Percentiles rank a stretch among this genome's conserved stretches.
Evolutionary conservation across 192 early-diverging fungal genomes (phyloP).

Genomic region (Chytriomyces sp.): DNA sequence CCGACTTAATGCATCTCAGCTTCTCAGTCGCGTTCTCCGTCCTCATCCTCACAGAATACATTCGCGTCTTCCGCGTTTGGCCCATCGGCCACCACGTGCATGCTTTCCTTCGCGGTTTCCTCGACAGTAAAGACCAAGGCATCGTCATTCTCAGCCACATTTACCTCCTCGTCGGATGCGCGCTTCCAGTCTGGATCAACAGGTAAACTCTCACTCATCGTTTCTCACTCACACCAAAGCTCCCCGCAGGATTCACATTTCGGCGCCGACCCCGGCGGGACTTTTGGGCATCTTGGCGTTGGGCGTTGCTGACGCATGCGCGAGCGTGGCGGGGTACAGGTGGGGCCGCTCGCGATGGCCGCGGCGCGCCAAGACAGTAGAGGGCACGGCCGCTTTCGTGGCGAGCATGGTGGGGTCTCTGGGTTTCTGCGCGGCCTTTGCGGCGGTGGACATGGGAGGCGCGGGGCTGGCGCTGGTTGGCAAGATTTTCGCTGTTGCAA

Average conservation of each 20-base stretch:
- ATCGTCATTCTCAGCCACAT: constrained; percentile 84
- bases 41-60: constrained; percentile 77
- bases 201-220: constrained; percentile 45
- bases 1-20: constrained; percentile 74
- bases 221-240: background rate
- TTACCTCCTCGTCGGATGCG: constrained; percentile 89
- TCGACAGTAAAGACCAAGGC: constrained; percentile 84
- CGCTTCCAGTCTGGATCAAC: constrained; percentile 84
- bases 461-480: background rate
- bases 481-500: background rate
- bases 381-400: constrained; percentile 85
- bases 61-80: constrained; percentile 75
- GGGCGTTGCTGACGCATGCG: constrained; percentile 87
- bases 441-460: too few species aligned
- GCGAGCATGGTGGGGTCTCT: constrained; percentile 54
- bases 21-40: constrained; percentile 74
- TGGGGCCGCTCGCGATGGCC: constrained; percentile 77
- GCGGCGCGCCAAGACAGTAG: constrained; percentile 76
- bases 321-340: constrained; percentile 80
- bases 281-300: constrained; percentile 83
- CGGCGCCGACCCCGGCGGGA: constrained; percentile 32
- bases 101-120: constrained; percentile 75
- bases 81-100: constrained; percentile 67
- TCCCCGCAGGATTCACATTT: constrained; percentile 18
- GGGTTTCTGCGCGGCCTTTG: too few species aligned